phyloP scores from a whole-genome alignment of 2,329 filamentous ascomycete genomes.

The Talaromyces sp. region DNA sequence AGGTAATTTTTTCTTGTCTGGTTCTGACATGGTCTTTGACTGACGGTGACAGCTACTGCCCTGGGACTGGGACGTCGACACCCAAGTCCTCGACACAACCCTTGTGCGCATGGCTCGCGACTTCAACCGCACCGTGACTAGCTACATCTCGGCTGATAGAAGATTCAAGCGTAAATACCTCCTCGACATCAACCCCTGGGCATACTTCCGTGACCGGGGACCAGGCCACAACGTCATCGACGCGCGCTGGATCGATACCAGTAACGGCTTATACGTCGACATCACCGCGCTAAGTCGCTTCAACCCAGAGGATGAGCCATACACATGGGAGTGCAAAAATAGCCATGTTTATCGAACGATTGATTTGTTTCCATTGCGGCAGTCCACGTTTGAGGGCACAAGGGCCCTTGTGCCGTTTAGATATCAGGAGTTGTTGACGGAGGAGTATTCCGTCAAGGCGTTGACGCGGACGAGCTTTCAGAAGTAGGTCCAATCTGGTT shows the following conservation, averaged over 20 bases:
- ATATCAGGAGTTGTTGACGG: constrained; percentile 38
- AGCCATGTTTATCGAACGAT: constrained; percentile 65
- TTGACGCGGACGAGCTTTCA: constrained; percentile 36
- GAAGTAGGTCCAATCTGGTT: constrained; percentile 27
- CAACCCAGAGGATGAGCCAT: constrained; percentile 56
- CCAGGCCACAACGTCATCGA: constrained; percentile 78
- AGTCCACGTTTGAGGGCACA: constrained; percentile 72
- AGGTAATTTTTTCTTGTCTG: constrained; percentile 35
- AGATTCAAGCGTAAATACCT: constrained; percentile 58
- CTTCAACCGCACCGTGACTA: constrained; percentile 65
- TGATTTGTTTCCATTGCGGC: constrained; percentile 74
- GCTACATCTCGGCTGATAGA: constrained; percentile 40
- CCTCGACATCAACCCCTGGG: constrained; percentile 73
- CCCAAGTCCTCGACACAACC: constrained; percentile 68
- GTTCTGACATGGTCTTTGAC: neutral
- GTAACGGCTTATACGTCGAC: constrained; percentile 76
- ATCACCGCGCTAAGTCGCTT: constrained; percentile 74
- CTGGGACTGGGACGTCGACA: constrained; percentile 83
- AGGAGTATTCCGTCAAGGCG: constrained; percentile 40
- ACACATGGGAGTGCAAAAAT: constrained; percentile 77
- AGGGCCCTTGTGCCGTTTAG: constrained; percentile 62
- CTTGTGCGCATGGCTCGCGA: constrained; percentile 62
- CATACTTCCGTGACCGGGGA: constrained; percentile 58
- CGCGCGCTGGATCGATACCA: constrained; percentile 74
- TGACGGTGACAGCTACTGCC: constrained; percentile 60